These are phyloP conservation scores for Elongisporangium prolatum DNA, from an alignment of 352 stramenopile genomes.

Conservation along the genomic window DNA sequence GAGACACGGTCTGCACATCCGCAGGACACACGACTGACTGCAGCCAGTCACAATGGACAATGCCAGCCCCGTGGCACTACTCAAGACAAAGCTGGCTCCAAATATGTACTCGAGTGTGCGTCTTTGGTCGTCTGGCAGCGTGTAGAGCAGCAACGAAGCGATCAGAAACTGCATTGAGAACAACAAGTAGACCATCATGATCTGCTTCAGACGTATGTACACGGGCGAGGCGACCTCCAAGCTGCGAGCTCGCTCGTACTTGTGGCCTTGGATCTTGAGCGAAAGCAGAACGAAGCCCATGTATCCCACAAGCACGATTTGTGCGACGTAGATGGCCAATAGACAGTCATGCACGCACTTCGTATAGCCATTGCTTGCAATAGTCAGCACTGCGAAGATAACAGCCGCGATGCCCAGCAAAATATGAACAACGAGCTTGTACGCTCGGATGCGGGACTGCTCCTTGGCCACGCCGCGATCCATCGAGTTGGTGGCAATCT, in stretches of 20 bases:
- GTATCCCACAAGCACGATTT: conserved; percentile 11
- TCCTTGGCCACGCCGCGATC: conserved; percentile 10
- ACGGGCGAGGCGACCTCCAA: conserved; percentile 16
- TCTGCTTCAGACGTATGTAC: conserved; percentile 19
- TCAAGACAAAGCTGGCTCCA: conserved; percentile 31
- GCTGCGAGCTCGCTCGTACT: conserved; percentile 17
- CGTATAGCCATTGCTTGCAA: conserved; percentile 5
- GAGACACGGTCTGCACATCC: conserved; percentile 34
- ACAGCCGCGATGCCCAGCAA: conserved; percentile 2
- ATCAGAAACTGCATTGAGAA: conserved; percentile 51
- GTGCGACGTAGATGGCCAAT: conserved; percentile 7
- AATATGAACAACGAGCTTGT: conserved; percentile 6
- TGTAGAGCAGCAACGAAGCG: conserved; percentile 40
- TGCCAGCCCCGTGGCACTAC: conserved; percentile 29
- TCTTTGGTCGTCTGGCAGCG: conserved; percentile 16
- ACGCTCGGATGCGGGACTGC: conserved; percentile 3
- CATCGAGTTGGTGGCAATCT: conserved; percentile 13
- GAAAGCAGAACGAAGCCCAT: conserved; percentile 8
- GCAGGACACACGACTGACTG: conserved; percentile 42
- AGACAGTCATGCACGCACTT: conserved; percentile 6
- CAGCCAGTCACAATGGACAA: conserved; percentile 41
- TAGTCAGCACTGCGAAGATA: conserved; percentile 1
- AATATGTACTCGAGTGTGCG: conserved; percentile 24
- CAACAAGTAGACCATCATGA: conserved; percentile 26
- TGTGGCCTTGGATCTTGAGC: conserved; percentile 7